phyloP scores from a whole-genome alignment of 1,284 basidiomycete genomes.

The Melampsora abietis-canadensis region DNA sequence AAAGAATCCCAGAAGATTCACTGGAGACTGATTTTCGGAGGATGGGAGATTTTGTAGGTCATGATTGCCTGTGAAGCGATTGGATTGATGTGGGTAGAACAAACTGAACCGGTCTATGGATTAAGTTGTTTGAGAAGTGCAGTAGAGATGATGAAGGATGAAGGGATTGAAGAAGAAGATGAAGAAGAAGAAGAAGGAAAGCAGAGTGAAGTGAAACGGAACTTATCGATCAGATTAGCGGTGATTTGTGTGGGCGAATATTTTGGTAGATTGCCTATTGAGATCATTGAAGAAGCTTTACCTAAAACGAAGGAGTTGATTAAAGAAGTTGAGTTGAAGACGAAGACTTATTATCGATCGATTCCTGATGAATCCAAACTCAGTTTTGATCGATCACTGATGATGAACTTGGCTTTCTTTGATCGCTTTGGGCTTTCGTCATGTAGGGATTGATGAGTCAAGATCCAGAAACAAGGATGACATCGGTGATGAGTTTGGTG shows the following conservation, averaged over 20 bases:
- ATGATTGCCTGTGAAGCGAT: conserved; percentile 39
- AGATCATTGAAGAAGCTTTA: conserved; percentile 47
- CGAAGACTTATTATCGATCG: too few relatives aligned
- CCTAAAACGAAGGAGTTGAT: conserved; percentile 44
- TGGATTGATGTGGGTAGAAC: conserved; percentile 38
- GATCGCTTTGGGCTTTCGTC: not conserved
- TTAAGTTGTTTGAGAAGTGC: conserved; percentile 43
- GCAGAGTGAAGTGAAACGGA: not conserved
- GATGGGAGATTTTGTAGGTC: conserved; percentile 4
- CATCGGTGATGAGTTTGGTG: conserved; percentile 44
- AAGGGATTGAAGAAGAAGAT: not conserved
- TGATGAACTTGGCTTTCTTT: too few relatives aligned
- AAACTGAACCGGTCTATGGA: conserved; percentile 42
- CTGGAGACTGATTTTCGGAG: too few relatives aligned
- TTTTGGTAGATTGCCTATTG: conserved; percentile 39
- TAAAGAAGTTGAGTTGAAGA: conserved; percentile 45
- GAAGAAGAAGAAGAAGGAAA: conserved; percentile 24
- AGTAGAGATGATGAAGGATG: conserved; percentile 30
- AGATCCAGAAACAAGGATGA: conserved; percentile 44
- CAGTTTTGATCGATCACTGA: too few relatives aligned
- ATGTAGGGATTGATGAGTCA: conserved; percentile 45
- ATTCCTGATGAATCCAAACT: too few relatives aligned
- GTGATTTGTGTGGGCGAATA: conserved; percentile 38
- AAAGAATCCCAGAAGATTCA: too few relatives aligned
- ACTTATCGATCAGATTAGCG: conserved; percentile 35